Base-by-base conservation (phyloP, 2,329 filamentous ascomycete genomes). In the Aspergillus sp. region DNA sequence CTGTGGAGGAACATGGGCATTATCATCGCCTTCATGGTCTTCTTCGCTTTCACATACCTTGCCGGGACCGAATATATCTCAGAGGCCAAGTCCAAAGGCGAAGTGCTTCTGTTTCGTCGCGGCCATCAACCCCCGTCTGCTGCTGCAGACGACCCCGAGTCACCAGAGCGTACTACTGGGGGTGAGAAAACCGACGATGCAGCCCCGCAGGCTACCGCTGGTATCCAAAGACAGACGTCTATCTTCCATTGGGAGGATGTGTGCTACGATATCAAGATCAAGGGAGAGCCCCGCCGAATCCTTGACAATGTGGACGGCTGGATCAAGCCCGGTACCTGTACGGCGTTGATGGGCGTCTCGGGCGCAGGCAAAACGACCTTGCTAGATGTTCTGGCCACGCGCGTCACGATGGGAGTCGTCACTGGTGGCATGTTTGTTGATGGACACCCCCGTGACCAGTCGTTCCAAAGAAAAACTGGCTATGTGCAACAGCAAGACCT, bases 201-300 rank as follows among this genome's bases (percentile, higher is more conserved):
- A 9, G n/a, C 13, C 11, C 42, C 36, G 29, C 29, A 48, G 20
- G 6, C 21, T 9, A 25, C 17, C 19, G 31, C 25, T 14, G 40
- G 19, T 4, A 45, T 76, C 57, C 34, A 38, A 5, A 38, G 34
- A 16, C 84, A 88, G 67, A 89, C 82, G 2, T 88, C 87, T n/a
- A 83, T 91, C 52, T 92, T 94, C 76, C 87, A 89, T 63, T 95
- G 90, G 90, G 81, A 85, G 58, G 79, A 91, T 61, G 85, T 95
- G 0, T 90, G 86, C 71, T 95, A 88, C 60, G 85, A 89, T 53
- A 86, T 90, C 67, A 81, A 82, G 58, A 89, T 94, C 71, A 93
- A 93, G 74, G 78, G 79, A 7, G 83, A 91, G 60, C 74, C 78
- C 2, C 81, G 89, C 9, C 82, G 87, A 31, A 87, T 57, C 16